Percentiles rank a stretch among this genome's conserved stretches.
Conservation (phyloP, 2,329 filamentous ascomycete genomes). For the Penicillium italicum region DNA sequence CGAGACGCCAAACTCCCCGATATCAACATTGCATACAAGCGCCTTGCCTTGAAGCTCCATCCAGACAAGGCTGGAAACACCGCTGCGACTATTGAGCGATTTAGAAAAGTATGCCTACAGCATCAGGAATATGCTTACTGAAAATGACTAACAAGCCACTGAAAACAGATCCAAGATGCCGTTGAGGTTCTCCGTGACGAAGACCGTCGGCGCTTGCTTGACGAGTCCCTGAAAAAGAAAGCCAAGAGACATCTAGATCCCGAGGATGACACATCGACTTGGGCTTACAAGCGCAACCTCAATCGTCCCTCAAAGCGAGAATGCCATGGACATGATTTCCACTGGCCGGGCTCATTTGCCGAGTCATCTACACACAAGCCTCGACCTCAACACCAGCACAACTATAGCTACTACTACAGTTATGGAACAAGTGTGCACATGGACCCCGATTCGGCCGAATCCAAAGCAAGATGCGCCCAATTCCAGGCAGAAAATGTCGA, state of each 20-base stretch:
- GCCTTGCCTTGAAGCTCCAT: conserved; percentile 34
- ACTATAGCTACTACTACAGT: conserved; percentile 27
- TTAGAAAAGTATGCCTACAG: conserved; percentile 23
- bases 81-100: conserved; percentile 12
- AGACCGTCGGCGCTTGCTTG: conserved; percentile 19
- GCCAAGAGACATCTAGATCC: not conserved
- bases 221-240: not conserved
- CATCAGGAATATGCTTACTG: not conserved
- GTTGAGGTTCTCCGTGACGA: conserved; percentile 35
- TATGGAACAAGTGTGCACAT: conserved; percentile 32
- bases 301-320: not conserved
- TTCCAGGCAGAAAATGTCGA: not conserved
- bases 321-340: not conserved
- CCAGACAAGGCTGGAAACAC: conserved; percentile 31
- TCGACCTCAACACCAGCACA: not conserved
- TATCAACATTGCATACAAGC: conserved; percentile 36
- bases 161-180: conserved; percentile 31
- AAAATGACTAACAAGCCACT: not conserved
- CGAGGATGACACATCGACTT: not conserved
- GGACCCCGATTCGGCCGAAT: conserved; percentile 24
- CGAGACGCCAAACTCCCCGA: conserved; percentile 27
- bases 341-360: not conserved
- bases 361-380: not conserved
- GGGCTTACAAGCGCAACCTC: not conserved
- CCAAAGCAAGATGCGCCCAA: conserved; percentile 18